Evolutionary conservation across 1,139 yeast species (phyloP), one percentile per base, ranked within the genome.

Genomic region (Casaregolazyma lundiana): DNA sequence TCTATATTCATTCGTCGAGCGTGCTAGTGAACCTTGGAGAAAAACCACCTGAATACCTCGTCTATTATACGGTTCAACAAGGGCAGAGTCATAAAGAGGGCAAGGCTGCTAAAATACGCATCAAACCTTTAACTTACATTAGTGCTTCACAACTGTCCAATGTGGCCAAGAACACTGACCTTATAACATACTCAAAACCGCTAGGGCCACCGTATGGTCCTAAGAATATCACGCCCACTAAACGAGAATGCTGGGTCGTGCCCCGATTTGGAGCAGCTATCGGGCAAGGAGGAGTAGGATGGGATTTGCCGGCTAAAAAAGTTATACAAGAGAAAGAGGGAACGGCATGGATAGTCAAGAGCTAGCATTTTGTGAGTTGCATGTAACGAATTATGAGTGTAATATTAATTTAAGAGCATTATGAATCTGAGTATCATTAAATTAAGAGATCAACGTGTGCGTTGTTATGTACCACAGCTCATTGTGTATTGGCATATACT

Each of bases 131-230:
- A 54, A 86, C 86, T 24, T 94, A 87, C 51, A 77, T 90, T 35
- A 69, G 78, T 3, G 89, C 90, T 1, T 76, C 79, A 19, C 92
- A 89, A 47, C 68, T 92, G 44, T 78, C 90, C 4, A 88, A 86
- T 54, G 75, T 92, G 18, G 90, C 90, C 13, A 83, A 82, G 56
- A 71, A 70, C 22, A 81, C 95, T 3, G 80, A 87, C 0, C 68
- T 90, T 43, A 65, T 90, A 43, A 80, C 92, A 0, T 90, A 84
- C 64, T 88, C 97, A 32, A 90, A 90, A 61, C 97, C 97, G 0
- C 69, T 90, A 49, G 96, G 96, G 0, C 85, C 87, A 47, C 96
- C 96, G 2, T 81, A 87, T 58, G 95, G 89, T 1, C 95, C 95
- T 1, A 83, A 82, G 58, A 70, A 73, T 54, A 59, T 86, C 15